Evolutionary conservation across 176 grass and related monocot species (phyloP).

Genomic region (Bothriochloa decipiens): DNA sequence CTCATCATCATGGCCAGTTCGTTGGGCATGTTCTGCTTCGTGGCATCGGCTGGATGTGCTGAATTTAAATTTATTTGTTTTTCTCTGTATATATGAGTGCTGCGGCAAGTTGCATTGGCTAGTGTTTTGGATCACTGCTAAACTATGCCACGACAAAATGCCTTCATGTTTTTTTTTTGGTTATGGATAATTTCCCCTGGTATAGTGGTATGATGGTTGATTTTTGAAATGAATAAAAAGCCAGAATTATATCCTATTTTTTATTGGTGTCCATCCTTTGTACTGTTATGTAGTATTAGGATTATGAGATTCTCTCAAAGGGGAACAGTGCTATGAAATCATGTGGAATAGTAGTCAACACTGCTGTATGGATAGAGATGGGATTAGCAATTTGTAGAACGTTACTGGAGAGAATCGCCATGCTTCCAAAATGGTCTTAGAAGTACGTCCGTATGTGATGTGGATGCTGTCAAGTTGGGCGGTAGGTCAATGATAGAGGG

Average conservation of each 20-base stretch:
- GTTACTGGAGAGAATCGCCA: neutral
- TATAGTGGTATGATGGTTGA: neutral
- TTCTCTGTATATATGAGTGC: neutral
- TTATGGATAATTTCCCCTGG: neutral
- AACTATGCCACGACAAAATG: neutral
- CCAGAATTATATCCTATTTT: neutral
- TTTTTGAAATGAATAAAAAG: neutral
- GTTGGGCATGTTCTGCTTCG: constrained; percentile 46
- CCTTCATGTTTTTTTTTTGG: neutral
- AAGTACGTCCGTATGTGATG: constrained; percentile 24
- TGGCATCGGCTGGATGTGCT: constrained; percentile 26
- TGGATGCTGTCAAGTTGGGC: constrained; percentile 42
- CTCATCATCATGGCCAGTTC: constrained; percentile 12
- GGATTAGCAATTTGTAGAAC: neutral
- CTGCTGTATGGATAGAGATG: constrained; percentile 13
- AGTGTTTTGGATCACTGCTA: neutral
- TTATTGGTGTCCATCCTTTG: neutral
- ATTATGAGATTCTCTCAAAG: neutral
- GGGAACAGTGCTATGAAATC: neutral
- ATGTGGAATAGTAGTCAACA: constrained; percentile 27
- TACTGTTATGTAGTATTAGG: neutral
- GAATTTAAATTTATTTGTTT: neutral
- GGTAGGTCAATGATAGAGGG: constrained; percentile 44
- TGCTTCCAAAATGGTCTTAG: neutral
- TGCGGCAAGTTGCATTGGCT: neutral